phyloP scores from a whole-genome alignment of 208 protist species.

The Leishmania arabica region DNA sequence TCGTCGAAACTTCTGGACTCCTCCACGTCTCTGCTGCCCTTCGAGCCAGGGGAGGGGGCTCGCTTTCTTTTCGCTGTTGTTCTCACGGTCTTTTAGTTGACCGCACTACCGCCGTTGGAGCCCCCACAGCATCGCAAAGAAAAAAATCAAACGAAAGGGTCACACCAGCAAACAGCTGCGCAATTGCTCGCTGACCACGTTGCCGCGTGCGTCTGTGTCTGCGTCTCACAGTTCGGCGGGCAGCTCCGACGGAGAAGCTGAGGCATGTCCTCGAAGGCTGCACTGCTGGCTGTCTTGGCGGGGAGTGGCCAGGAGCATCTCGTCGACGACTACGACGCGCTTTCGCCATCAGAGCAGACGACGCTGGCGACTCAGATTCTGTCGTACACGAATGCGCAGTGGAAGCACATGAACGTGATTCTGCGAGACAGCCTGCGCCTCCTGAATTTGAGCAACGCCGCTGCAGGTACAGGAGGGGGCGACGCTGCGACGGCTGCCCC shows the following conservation, averaged over 20 bases:
- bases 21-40: neutral
- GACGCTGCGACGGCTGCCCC: neutral
- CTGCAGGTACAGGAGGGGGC: neutral
- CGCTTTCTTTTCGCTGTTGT: too few relatives aligned
- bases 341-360: conserved; percentile 24
- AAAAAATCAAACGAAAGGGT: neutral
- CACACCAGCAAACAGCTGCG: neutral
- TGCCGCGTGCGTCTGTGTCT: neutral
- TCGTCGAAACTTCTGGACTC: neutral
- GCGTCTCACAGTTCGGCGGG: neutral
- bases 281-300: conserved; percentile 28
- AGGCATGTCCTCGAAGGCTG: conserved; percentile 16
- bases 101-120: neutral
- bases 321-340: conserved; percentile 36
- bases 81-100: neutral
- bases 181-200: neutral
- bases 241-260: neutral
- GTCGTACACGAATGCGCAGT: conserved; percentile 31
- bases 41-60: too few relatives aligned
- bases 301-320: conserved; percentile 56
- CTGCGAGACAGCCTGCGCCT: conserved; percentile 34
- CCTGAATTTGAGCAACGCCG: conserved; percentile 12
- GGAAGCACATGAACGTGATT: conserved; percentile 50
- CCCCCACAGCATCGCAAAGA: neutral
- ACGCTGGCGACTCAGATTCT: conserved; percentile 33